Conservation (phyloP, 2,329 filamentous ascomycete species). For the Colletotrichum filicis region DNA sequence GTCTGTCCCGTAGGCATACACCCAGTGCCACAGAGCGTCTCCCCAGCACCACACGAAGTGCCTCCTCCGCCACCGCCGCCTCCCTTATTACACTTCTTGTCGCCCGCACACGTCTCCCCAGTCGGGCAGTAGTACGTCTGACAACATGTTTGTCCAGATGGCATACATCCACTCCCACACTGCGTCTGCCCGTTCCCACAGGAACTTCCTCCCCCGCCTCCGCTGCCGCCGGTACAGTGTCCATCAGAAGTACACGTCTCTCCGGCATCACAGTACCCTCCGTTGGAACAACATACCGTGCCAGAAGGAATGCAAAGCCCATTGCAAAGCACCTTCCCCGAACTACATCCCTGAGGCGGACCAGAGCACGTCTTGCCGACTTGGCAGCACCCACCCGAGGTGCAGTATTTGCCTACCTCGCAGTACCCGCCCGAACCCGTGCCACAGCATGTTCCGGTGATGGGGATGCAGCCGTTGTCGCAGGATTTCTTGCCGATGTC, state of each 20-base stretch:
- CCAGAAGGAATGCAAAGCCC: slow-evolving; percentile 45
- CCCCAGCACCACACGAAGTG: too few relatives aligned
- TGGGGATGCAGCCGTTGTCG: slow-evolving; percentile 45
- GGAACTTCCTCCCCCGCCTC: slow-evolving; percentile 33
- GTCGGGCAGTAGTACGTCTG: too few relatives aligned
- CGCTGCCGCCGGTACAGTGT: slow-evolving; percentile 38
- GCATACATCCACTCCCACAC: too few relatives aligned
- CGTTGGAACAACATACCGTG: slow-evolving; percentile 43
- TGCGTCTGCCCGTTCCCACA: too few relatives aligned
- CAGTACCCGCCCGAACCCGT: slow-evolving; percentile 44
- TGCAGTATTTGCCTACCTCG: slow-evolving; percentile 44
- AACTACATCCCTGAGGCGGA: slow-evolving; percentile 39
- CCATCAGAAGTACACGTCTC: slow-evolving; percentile 40
- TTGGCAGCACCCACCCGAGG: slow-evolving; percentile 45
- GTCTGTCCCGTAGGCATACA: too few relatives aligned
- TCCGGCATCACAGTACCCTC: slow-evolving; percentile 45
- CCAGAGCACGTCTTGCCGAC: slow-evolving; percentile 46
- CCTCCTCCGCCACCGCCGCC: too few relatives aligned
- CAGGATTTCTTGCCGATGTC: slow-evolving; percentile 42
- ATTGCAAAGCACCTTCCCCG: slow-evolving; percentile 41
- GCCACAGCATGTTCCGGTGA: slow-evolving; percentile 43
- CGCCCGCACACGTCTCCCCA: too few relatives aligned
- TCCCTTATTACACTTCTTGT: too few relatives aligned
- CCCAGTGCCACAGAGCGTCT: too few relatives aligned
- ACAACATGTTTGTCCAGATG: too few relatives aligned